Evolutionary conservation across 805 yeast species (phyloP).

Genomic region (Scheffersomyces stipitis): DNA sequence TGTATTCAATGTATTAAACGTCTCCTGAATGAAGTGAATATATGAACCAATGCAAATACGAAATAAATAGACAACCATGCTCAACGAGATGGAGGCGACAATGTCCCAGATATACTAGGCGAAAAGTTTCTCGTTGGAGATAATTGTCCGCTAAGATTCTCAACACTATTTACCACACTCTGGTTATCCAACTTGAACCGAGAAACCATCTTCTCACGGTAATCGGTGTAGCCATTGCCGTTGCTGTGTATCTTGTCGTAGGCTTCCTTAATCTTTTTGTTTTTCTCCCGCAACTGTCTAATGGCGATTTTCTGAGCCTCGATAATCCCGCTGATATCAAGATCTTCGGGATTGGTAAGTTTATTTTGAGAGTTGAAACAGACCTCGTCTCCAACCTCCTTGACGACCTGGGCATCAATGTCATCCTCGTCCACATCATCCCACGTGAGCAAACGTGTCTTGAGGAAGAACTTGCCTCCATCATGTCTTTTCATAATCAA

Average conservation of each 20-base stretch:
- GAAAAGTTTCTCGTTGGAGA: no score
- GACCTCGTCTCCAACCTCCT: slow-evolving; percentile 38
- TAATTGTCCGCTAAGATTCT: slow-evolving; percentile 12
- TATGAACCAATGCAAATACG: no score
- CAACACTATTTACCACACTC: slow-evolving; percentile 25
- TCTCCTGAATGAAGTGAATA: no score
- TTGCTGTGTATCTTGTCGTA: slow-evolving; percentile 20
- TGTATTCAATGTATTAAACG: no score
- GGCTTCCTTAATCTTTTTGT: slow-evolving; percentile 39
- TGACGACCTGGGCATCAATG: slow-evolving; percentile 34
- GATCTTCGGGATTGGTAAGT: slow-evolving; percentile 32
- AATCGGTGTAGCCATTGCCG: slow-evolving; percentile 8
- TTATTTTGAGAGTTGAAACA: slow-evolving; percentile 36
- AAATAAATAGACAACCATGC: no score
- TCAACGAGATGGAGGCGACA: no score
- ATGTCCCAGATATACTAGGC: no score
- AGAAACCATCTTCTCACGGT: slow-evolving; percentile 8
- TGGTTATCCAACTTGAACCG: slow-evolving; percentile 25
- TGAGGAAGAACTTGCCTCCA: slow-evolving; percentile 52
- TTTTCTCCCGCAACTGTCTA: slow-evolving; percentile 40
- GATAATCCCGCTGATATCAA: slow-evolving; percentile 37
- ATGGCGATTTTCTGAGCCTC: slow-evolving; percentile 40
- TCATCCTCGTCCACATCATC: slow-evolving; percentile 51
- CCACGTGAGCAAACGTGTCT: slow-evolving; percentile 72
- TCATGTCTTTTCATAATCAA: slow-evolving; percentile 69